phyloP scores from a whole-genome alignment of 192 early-diverging fungal species.

The Thamnidium elegans region DNA sequence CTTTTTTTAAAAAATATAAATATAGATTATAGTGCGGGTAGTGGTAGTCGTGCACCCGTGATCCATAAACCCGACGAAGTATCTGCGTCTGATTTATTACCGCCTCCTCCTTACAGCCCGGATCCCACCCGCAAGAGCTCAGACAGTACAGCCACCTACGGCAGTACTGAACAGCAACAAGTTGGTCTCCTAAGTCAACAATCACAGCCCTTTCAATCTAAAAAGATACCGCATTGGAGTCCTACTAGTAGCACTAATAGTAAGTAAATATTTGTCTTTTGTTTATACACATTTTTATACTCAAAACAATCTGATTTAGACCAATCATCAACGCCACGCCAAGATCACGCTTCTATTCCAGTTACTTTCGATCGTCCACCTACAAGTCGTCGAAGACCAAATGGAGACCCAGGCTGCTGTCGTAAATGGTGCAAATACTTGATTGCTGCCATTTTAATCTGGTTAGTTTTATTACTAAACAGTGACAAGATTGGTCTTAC shows the following conservation, averaged over 20 bases:
- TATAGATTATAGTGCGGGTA: background rate
- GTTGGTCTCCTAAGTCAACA: background rate
- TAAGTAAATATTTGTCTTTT: no score
- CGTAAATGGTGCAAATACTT: constrained; percentile 11
- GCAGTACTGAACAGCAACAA: background rate
- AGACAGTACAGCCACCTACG: background rate
- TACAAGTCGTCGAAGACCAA: no score
- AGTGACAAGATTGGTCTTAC: constrained; percentile 1
- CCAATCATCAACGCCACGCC: no score
- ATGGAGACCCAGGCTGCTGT: constrained; percentile 5
- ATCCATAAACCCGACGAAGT: constrained; percentile 13
- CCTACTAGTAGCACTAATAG: background rate
- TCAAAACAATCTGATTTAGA: no score
- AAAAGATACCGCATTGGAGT: background rate
- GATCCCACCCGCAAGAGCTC: background rate
- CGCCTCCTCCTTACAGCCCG: background rate
- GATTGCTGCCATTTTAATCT: constrained; percentile 3
- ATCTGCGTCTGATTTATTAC: background rate
- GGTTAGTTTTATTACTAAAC: constrained; percentile 3
- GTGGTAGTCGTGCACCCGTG: background rate
- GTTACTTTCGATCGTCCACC: no score
- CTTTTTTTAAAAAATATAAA: background rate
- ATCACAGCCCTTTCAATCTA: background rate
- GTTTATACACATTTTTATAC: no score
- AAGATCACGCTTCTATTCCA: no score